Conservation (phyloP, 176 grass and related monocot genomes). For the Cymbopogon citratus region DNA sequence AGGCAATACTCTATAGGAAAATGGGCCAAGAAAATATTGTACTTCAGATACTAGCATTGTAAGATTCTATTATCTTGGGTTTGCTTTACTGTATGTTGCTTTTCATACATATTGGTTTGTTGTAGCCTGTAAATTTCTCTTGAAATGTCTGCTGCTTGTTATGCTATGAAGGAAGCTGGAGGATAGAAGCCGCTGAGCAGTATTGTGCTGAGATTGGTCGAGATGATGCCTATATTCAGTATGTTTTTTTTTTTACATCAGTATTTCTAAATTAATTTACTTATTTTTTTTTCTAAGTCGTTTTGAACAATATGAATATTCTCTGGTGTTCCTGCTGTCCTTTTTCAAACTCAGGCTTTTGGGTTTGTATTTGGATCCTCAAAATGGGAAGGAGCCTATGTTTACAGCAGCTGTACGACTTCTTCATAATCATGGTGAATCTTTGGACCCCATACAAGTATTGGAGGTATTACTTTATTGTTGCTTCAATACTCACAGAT, state of each 20-base stretch:
- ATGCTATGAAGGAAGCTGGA: slow-evolving; percentile 77
- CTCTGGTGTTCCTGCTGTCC: slow-evolving; percentile 15
- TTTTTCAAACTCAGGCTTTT: slow-evolving; percentile 52
- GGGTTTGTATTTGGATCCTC: slow-evolving; percentile 94
- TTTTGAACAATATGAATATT: slow-evolving; percentile 7
- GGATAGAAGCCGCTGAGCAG: slow-evolving; percentile 95
- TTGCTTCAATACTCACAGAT: not conserved
- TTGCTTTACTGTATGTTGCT: not conserved
- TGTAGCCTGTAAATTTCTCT: not conserved
- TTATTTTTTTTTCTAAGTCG: not conserved
- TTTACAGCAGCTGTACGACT: slow-evolving; percentile 92
- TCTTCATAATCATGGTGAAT: slow-evolving; percentile 93
- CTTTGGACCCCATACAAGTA: slow-evolving; percentile 93
- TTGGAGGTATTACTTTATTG: slow-evolving; percentile 64
- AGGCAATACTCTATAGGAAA: slow-evolving; percentile 97
- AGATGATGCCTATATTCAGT: slow-evolving; percentile 99
- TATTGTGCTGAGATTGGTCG: slow-evolving; percentile 95
- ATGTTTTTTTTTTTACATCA: slow-evolving; percentile 36
- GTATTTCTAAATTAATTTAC: slow-evolving; percentile 9
- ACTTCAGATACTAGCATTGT: slow-evolving; percentile 98
- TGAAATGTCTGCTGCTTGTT: slow-evolving; percentile 24
- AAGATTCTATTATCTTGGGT: slow-evolving; percentile 34
- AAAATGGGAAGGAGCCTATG: slow-evolving; percentile 95
- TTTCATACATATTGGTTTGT: slow-evolving; percentile 23
- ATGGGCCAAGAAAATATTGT: slow-evolving; percentile 99